Evolutionary conservation across 2,329 filamentous ascomycete species (phyloP), one percentile per base, ranked within the genome.

Genomic region (Claviceps purpurea): DNA sequence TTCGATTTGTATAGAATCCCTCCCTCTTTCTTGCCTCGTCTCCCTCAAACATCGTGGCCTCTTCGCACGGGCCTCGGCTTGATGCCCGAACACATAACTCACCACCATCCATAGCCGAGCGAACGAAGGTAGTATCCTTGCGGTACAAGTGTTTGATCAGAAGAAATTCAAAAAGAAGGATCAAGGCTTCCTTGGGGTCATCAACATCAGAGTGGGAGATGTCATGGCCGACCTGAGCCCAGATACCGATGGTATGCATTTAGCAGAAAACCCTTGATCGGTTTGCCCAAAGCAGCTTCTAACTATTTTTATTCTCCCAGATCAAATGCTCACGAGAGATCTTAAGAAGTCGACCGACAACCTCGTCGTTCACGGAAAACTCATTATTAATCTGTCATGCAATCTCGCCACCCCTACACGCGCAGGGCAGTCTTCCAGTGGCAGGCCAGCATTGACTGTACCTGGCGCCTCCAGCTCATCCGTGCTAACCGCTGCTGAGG

Each of bases 101-200:
- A 54, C 50, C 16, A 40, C 38, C 6, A 46, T 22, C 39, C 44
- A 54, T 66, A 97, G 93, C 75, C 81, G 80, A 66, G 91, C 89
- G 55, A 93, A 85, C 56, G 93, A 98, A 67, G 91, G 95, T 64
- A 95, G 90, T 68, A 96, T 98, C 64, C 77, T 98, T 47, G 93
- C 93, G 7, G 90, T 98, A 47, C 93, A 98, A 67, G 95, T 98
- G 52, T 98, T 98, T 66, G 93, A 98, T 70, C 93, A 98, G 72
- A 96, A 96, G 76, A 98, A 98, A 73, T 98, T 98, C 74, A 98
- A 98, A 78, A 98, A 98, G 81, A 98, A 97, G 89, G 93, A 98
- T 62, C 93, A 98, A 68, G 93, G 93, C 8, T 98, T 98, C 65
- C 77, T 98, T 6, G 93, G 93, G 53, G 93, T 98, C 51, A 96